Evolutionary conservation across 441 rosid genomes (phyloP), one percentile per base, ranked within the genome.

Genomic region (Pelargonium myrrhifolium): DNA sequence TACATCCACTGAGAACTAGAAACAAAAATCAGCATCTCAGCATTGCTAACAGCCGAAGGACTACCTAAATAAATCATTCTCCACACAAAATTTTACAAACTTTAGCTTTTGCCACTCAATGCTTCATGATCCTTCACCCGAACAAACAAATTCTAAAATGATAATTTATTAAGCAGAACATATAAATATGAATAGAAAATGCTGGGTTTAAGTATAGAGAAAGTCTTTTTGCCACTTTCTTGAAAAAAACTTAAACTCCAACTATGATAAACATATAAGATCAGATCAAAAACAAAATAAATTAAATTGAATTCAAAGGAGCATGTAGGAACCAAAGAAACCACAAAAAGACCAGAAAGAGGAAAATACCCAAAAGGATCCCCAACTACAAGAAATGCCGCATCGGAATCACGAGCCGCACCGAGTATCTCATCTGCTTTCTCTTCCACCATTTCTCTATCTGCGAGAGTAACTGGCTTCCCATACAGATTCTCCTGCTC

Each of bases 371-470:
- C 96, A 24, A 92, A 92, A 74, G 98, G 98, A 75, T 92, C 96
- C 3, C 98, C 96, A 31, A 92, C 96, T 71, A 92, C 96, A 40
- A 92, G 96, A 49, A 92, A 92, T 71, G 93, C 90, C 9, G 88
- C 78, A 39, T 89, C 85, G 3, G 78, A 79, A 11, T 77, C 65
- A 40, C 64, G 62, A 69, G 98, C 88, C 72, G 83, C 90, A 20
- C 79, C 73, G 9, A 92, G 82, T 64, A 92, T 73, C 66, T 43
- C 56, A 55, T 87, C 95, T 21, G 87, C 90, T 65, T 88, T 90
- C 69, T 92, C 98, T 78, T 92, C 98, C 58, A 92, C 96, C 90
- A 77, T 84, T 72, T 92, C 97, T 77, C 98, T 87, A 77, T 92
- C 96, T n/a, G 97, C 95, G 73, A 89, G 73, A 6, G 78, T 83